Conservation (phyloP, 2,329 filamentous ascomycete genomes). For the Neocucurbitaria cava region DNA sequence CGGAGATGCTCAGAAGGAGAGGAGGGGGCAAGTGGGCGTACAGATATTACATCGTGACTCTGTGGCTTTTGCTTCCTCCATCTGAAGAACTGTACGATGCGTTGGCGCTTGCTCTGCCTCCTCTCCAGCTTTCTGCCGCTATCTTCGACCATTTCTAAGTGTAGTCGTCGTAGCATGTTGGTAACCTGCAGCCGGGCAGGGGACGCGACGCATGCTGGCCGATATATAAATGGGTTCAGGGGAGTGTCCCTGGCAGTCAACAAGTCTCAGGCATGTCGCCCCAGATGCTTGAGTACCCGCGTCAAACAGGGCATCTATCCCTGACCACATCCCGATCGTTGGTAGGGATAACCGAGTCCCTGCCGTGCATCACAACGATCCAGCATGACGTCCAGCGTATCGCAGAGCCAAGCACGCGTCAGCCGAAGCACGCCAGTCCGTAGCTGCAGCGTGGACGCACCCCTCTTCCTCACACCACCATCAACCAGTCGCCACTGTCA, state of each 20-base stretch:
- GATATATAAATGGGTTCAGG: constrained; percentile 23
- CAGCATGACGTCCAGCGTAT: constrained; percentile 33
- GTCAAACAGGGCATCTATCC: constrained; percentile 41
- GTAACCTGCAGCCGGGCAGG: constrained; percentile 15
- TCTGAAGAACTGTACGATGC: constrained; percentile 40
- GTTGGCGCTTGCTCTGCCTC: constrained; percentile 41
- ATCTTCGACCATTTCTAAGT: constrained; percentile 27
- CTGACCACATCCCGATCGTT: constrained; percentile 26
- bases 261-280: constrained; percentile 30
- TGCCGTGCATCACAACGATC: constrained; percentile 36
- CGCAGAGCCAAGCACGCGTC: constrained; percentile 20
- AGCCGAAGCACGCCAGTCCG: constrained; percentile 23
- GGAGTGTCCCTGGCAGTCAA: constrained; percentile 28
- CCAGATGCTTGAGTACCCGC: constrained; percentile 23
- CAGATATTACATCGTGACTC: constrained; percentile 22
- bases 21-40: constrained; percentile 19
- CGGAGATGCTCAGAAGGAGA: background rate
- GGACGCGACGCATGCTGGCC: constrained; percentile 29
- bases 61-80: constrained; percentile 32
- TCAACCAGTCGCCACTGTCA: constrained; percentile 1
- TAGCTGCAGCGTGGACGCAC: constrained; percentile 22
- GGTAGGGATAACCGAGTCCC: constrained; percentile 25
- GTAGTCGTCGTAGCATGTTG: constrained; percentile 41
- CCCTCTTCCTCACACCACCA: constrained; percentile 9
- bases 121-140: constrained; percentile 27